Evolutionary conservation across 768 basidiomycete genomes (phyloP).

Genomic region (Mycena capillaripes): DNA sequence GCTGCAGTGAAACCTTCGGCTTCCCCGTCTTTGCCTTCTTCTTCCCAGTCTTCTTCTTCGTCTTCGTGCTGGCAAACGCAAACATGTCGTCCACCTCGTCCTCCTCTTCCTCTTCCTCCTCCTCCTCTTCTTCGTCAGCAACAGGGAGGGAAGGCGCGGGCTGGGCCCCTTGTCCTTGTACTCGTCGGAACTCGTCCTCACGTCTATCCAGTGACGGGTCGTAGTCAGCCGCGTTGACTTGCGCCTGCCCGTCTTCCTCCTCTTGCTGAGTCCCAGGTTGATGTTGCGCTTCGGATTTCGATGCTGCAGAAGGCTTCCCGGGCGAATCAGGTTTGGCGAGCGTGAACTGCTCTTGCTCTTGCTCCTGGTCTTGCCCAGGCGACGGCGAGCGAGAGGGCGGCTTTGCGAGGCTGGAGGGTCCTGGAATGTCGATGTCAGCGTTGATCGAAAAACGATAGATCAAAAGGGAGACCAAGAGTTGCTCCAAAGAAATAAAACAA

Average conservation of each 20-base stretch:
- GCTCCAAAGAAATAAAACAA: not conserved
- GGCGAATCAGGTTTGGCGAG: constrained; percentile 36
- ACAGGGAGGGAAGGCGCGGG: constrained; percentile 46
- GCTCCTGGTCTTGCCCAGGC: constrained; percentile 32
- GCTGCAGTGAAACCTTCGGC: constrained; percentile 8
- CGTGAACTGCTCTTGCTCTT: constrained; percentile 32
- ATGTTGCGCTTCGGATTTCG: not conserved
- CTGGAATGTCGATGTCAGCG: not conserved
- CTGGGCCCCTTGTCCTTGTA: constrained; percentile 38
- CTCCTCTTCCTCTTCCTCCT: constrained; percentile 79
- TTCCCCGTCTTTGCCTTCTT: constrained; percentile 64
- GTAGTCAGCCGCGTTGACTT: constrained; percentile 37
- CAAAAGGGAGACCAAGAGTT: too few species aligned
- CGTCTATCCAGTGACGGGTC: constrained; percentile 72
- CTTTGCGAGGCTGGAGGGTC: constrained; percentile 23
- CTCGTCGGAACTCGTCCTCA: constrained; percentile 85
- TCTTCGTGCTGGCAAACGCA: constrained; percentile 64
- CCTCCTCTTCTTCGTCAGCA: constrained; percentile 61
- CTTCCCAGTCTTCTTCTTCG: constrained; percentile 69
- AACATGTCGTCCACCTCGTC: constrained; percentile 98
- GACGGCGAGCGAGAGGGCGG: constrained; percentile 34
- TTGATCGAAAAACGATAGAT: not conserved
- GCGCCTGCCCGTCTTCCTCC: constrained; percentile 12
- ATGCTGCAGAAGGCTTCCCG: not conserved
- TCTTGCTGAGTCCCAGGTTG: not conserved